Evolutionary conservation across 768 basidiomycete genomes (phyloP), one percentile per base, ranked within the genome.

Genomic region (Podaxis mareebaensis): DNA sequence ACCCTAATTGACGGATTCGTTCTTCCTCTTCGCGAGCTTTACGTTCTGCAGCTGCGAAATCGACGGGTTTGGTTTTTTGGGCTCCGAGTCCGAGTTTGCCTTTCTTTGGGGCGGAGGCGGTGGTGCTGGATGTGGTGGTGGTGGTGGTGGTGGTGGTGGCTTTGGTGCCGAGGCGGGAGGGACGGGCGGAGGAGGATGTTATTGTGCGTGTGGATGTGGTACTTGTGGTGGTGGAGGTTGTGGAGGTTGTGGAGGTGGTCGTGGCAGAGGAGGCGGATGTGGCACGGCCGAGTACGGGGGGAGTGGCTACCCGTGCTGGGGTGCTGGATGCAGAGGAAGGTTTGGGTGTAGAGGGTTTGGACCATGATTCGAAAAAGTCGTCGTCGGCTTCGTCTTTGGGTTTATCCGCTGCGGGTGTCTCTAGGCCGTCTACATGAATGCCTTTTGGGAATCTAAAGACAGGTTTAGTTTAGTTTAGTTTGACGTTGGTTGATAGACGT

Each of bases 301-400:
- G 85, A 0, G 83, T 77, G 0, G 81, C 69, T 22, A 79, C 74
- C 39, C 83, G 76, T 17, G 61, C 61, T 3, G 84, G 78, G 3
- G 86, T 78, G n/a, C 83, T 75, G 11, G 88, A 75, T 3, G 81
- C 70, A 13, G 85, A 81, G 1, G 84, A 66, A 24, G 54, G 54
- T 71, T 83, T 86, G 4, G 85, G 83, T 6, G 84, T 83, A 38
- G 81, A 76, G 0, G 93, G 90, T 73, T 96, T 96, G 66, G 96
- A 95, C 96, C 96, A 99, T 28, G 93, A 91, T 53, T 93, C 88
- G 78, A 98, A 99, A 77, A 99, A 99, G 73, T 98, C 96, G 8
- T 97, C 96, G 58, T 94, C 94, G 0, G 82, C 80, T 64, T 73
- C 72, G 15, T 44, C 56, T 8, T 48, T 22, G 60, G 76, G 79